Percentiles rank a stretch among this genome's conserved stretches.
phyloP scores from a whole-genome alignment of 169 alveolate genomes.

The Perkinsus marinus region DNA sequence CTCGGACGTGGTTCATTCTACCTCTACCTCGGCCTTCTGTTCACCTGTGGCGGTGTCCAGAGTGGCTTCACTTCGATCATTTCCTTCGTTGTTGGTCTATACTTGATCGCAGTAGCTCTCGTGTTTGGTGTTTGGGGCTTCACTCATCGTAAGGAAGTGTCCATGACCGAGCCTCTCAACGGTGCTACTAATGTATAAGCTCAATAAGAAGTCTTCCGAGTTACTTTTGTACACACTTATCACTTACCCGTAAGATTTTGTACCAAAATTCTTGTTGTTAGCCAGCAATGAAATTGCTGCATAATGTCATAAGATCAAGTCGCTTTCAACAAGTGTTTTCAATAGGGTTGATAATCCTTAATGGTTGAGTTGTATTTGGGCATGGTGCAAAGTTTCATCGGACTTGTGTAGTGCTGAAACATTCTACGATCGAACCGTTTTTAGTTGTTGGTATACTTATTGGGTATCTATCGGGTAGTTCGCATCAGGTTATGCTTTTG shows the following conservation, averaged over 20 bases:
- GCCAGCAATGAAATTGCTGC: background rate
- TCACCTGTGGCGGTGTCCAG: background rate
- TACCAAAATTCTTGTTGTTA: background rate
- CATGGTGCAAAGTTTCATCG: too few relatives aligned
- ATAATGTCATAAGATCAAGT: background rate
- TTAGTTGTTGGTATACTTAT: too few relatives aligned
- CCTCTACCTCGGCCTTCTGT: background rate
- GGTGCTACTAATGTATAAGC: background rate
- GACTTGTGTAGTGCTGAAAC: too few relatives aligned
- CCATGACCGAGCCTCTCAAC: background rate
- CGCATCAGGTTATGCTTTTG: too few relatives aligned
- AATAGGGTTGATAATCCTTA: background rate
- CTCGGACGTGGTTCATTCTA: background rate
- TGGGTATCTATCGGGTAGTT: too few relatives aligned
- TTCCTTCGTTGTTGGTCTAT: background rate
- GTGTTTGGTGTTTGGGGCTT: background rate
- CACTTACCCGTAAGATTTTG: background rate
- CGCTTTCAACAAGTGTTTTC: background rate
- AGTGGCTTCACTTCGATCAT: background rate
- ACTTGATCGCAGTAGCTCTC: background rate
- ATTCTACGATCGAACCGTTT: too few relatives aligned
- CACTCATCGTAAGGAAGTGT: background rate
- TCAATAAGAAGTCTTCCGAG: background rate
- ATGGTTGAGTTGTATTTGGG: background rate
- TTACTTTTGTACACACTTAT: background rate